These are phyloP conservation scores for Scedosporium aurantiacum DNA, from an alignment of 2,329 filamentous ascomycete genomes.

Conservation along the genomic window DNA sequence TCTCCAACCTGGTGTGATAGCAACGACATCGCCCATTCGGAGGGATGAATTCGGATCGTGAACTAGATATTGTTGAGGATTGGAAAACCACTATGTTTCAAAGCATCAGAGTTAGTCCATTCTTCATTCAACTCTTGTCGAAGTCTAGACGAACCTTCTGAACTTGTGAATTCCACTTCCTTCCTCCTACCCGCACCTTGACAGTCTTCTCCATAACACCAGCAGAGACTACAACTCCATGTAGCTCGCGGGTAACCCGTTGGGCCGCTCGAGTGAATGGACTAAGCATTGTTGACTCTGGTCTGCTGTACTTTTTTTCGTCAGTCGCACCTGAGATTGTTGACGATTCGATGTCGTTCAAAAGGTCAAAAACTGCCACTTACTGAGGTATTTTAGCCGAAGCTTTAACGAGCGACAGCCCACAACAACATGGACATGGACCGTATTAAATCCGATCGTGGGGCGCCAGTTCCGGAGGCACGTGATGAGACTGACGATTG, in stretches of 20 bases:
- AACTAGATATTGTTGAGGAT: slow-evolving; percentile 55
- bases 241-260: slow-evolving; percentile 38
- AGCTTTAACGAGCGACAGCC: no score
- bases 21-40: slow-evolving; percentile 62
- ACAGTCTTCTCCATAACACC: slow-evolving; percentile 71
- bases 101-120: neutral
- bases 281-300: slow-evolving; percentile 22
- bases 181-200: slow-evolving; percentile 61
- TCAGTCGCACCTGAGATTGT: neutral
- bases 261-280: slow-evolving; percentile 23
- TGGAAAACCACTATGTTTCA: slow-evolving; percentile 40
- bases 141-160: slow-evolving; percentile 47
- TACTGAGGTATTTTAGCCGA: no score
- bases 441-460: no score
- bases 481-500: no score
- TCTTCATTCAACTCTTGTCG: neutral
- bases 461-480: no score
- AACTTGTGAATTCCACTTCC: slow-evolving; percentile 61
- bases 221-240: slow-evolving; percentile 65
- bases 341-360: neutral
- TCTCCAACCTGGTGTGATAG: slow-evolving; percentile 55
- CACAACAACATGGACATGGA: no score
- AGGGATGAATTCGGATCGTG: slow-evolving; percentile 69
- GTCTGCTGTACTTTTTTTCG: neutral
- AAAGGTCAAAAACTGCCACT: no score